Percentiles rank a stretch among this genome's conserved stretches.
phyloP scores from a whole-genome alignment of 176 grass and related monocot species.

The Oryza nivara region DNA sequence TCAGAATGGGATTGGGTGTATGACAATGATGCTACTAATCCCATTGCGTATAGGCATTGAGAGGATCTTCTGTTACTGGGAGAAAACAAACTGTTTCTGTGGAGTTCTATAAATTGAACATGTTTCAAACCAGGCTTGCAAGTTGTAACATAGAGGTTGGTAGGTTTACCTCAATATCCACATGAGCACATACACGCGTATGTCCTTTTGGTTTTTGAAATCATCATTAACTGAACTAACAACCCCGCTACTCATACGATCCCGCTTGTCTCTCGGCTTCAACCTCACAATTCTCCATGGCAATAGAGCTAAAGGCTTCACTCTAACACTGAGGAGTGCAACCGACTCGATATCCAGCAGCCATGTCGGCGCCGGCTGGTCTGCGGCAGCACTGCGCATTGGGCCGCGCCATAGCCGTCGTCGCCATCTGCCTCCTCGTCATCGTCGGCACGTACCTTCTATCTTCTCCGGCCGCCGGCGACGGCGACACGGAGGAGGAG shows the following conservation, averaged over 20 bases:
- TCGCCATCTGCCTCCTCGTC: constrained; percentile 31
- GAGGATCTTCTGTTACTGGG: no score
- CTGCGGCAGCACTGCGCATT: constrained; percentile 41
- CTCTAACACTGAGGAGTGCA: not conserved
- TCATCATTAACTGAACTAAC: not conserved
- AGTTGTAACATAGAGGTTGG: not conserved
- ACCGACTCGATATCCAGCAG: not conserved
- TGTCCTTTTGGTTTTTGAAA: not conserved
- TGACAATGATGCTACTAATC: not conserved
- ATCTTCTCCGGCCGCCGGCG: constrained; percentile 20
- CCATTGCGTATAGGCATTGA: no score
- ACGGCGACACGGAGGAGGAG: constrained; percentile 24
- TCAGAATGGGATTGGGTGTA: no score
- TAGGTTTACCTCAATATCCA: constrained; percentile 47
- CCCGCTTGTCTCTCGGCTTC: not conserved
- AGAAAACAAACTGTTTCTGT: no score
- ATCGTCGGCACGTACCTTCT: constrained; percentile 33
- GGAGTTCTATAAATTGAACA: not conserved
- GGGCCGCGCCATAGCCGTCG: constrained; percentile 16
- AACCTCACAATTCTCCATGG: not conserved
- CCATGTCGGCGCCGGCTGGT: not conserved
- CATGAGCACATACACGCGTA: constrained; percentile 14
- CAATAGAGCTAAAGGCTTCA: not conserved
- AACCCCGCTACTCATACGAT: not conserved
- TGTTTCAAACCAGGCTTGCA: not conserved